Percentiles rank a stretch among this genome's conserved stretches.
These are phyloP conservation scores for Capniomyces stellatus DNA, from an alignment of 371 early-diverging fungal genomes.

Conservation along the genomic window DNA sequence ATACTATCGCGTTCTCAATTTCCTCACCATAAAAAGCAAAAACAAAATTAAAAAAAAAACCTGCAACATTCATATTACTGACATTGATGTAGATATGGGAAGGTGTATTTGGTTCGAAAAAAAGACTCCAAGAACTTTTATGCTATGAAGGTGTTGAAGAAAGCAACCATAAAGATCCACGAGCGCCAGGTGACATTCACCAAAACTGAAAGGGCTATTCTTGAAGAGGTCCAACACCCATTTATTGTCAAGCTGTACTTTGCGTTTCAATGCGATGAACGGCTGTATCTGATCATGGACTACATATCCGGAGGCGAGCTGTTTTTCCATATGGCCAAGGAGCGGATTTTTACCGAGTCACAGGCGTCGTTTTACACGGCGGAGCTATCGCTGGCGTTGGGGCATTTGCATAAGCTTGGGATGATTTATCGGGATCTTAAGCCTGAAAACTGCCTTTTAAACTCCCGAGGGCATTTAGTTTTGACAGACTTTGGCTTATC, in stretches of 20 bases:
- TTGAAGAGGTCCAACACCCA: conserved; percentile 70
- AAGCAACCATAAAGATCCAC: conserved; percentile 73
- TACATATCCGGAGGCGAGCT: conserved; percentile 98
- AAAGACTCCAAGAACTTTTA: conserved; percentile 38
- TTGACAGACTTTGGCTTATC: conserved; percentile 78
- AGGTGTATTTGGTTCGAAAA: conserved; percentile 61
- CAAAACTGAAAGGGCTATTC: conserved; percentile 84
- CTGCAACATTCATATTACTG: no score
- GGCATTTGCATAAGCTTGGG: conserved; percentile 69
- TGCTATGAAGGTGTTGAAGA: conserved; percentile 88
- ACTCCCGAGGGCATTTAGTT: conserved; percentile 55
- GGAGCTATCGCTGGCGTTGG: conserved; percentile 75
- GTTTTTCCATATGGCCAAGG: conserved; percentile 71
- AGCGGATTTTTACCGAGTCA: conserved; percentile 45
- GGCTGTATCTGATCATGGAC: conserved; percentile 86
- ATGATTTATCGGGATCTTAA: conserved; percentile 79
- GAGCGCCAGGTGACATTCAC: conserved; percentile 68
- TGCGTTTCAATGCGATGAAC: conserved; percentile 74
- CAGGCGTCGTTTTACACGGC: conserved; percentile 69
- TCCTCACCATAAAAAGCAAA: no score
- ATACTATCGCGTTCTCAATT: no score
- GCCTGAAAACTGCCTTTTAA: conserved; percentile 65
- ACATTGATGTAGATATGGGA: conserved; percentile 47
- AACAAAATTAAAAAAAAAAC: no score
- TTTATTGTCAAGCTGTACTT: conserved; percentile 92